Conservation (phyloP, 2,329 filamentous ascomycete species). For the Epichloe typhina region DNA sequence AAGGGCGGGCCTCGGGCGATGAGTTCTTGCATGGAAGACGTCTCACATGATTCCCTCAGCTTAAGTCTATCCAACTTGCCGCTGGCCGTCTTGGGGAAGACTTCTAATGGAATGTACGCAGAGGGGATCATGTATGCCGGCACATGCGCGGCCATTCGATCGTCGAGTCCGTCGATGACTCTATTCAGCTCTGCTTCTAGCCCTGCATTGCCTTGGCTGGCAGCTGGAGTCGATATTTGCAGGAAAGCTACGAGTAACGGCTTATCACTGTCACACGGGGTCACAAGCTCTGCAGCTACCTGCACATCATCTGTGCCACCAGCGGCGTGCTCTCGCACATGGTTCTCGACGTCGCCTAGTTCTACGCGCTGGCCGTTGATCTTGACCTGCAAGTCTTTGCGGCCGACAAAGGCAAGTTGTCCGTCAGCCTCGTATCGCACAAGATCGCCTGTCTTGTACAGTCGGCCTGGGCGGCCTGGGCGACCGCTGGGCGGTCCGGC, state of each 20-base stretch:
- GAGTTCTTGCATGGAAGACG: not conserved
- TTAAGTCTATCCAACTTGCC: constrained; percentile 1
- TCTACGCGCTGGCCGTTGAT: constrained; percentile 45
- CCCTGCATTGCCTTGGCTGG: not conserved
- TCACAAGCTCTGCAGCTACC: constrained; percentile 1
- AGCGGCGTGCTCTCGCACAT: constrained; percentile 1
- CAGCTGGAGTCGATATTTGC: not conserved
- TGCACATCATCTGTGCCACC: not conserved
- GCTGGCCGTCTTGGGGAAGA: not conserved
- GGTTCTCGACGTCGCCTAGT: constrained; percentile 21
- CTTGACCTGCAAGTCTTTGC: constrained; percentile 48
- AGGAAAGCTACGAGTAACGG: constrained; percentile 2
- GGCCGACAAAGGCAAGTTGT: constrained; percentile 20
- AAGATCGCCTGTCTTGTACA: constrained; percentile 12
- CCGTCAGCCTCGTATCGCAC: constrained; percentile 9
- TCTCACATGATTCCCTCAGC: not conserved
- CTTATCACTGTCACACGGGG: not conserved
- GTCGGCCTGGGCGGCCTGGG: constrained; percentile 6
- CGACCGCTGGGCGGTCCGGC: not conserved
- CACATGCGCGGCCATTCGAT: not conserved
- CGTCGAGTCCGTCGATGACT: not conserved
- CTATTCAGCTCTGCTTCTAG: not conserved
- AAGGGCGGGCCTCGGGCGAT: not conserved
- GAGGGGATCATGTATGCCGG: constrained; percentile 3
- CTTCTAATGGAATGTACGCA: not conserved